Base-by-base conservation (phyloP, 106 monocot genomes). In the Dioscorea zingiberensis region DNA sequence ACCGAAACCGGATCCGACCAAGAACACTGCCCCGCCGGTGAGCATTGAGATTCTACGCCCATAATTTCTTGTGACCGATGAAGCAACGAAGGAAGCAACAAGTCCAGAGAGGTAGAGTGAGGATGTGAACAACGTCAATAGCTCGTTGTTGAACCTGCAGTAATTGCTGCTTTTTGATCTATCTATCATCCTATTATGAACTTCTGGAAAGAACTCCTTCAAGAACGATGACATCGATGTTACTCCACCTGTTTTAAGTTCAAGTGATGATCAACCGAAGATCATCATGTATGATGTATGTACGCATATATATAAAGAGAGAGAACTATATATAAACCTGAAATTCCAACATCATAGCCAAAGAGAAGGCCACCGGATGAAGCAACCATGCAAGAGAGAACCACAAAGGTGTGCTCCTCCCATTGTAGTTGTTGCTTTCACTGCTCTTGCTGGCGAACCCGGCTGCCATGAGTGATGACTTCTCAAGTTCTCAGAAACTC, bases 91-190 rank as follows among this genome's bases (percentile, higher is more conserved):
- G 21, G 57, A 58, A 4, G 58, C 69, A 12, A 69, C 2, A 44
- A 69, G 47, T 1, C 69, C 69, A n/a, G 69, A 24, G 22, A 58
- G 58, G 64, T 79, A 79, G 25, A 79, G 58, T 5, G 74, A 79
- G 1, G 73, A 73, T 0, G 73, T 73, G 69, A 79, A 79, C 27
- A 47, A 27, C 13, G 64, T 79, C 15, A 79, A 63, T 24, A 74
- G 59, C 38, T 79, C 69, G 57, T 63, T 79, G 58, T 79, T 62
- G 54, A 79, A 79, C 62, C 18, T 59, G 74, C 79, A 79, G 63
- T 79, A 79, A 56, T 79, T 68, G 63, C 63, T 68, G 13, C 24
- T 25, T 0, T 57, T 27, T 27, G 5, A 28, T 18, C 32, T 49
- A 0, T 19, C 64, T 30, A 25, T 12, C 63, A 51, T 73, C 64